phyloP scores from a whole-genome alignment of 345 rosid genomes.

The Populus alba region DNA sequence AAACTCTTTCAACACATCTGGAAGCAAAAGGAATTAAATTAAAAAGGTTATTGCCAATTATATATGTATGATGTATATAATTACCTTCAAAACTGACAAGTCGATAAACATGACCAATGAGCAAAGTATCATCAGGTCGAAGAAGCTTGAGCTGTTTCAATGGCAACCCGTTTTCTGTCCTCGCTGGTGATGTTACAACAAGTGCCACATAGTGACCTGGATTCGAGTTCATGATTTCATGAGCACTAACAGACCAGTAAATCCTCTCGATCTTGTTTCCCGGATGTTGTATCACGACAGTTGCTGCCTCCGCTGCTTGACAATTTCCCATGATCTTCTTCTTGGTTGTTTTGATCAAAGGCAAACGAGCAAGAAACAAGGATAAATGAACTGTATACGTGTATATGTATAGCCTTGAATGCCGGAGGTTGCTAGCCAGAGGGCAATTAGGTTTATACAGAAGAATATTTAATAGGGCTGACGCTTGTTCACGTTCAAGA shows the following conservation, averaged over 20 bases:
- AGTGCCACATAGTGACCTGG: slow-evolving; percentile 88
- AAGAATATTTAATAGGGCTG: background rate
- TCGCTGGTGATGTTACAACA: slow-evolving; percentile 47
- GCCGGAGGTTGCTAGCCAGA: no score
- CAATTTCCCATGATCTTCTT: slow-evolving; percentile 65
- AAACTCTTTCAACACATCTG: slow-evolving; percentile 76
- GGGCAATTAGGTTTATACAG: no score
- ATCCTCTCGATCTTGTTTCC: slow-evolving; percentile 65
- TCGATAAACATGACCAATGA: slow-evolving; percentile 68
- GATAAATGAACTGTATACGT: background rate
- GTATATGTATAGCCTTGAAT: no score
- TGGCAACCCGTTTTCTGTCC: slow-evolving; percentile 44
- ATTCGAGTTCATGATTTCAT: slow-evolving; percentile 62
- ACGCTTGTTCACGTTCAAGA: slow-evolving; percentile 2
- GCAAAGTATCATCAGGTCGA: slow-evolving; percentile 65
- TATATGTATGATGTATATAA: background rate
- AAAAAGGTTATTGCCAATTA: background rate
- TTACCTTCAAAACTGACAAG: slow-evolving; percentile 81
- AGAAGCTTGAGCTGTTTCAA: slow-evolving; percentile 81
- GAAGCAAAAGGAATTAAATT: background rate
- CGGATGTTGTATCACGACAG: slow-evolving; percentile 77
- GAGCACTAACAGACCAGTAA: slow-evolving; percentile 72
- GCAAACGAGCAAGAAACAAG: background rate
- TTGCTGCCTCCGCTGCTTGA: slow-evolving; percentile 84
- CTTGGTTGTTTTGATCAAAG: no score